Percentiles rank a stretch among this genome's conserved stretches.
Evolutionary conservation across 2,329 filamentous ascomycete species (phyloP).

Genomic region (Sarocladium kiliense): DNA sequence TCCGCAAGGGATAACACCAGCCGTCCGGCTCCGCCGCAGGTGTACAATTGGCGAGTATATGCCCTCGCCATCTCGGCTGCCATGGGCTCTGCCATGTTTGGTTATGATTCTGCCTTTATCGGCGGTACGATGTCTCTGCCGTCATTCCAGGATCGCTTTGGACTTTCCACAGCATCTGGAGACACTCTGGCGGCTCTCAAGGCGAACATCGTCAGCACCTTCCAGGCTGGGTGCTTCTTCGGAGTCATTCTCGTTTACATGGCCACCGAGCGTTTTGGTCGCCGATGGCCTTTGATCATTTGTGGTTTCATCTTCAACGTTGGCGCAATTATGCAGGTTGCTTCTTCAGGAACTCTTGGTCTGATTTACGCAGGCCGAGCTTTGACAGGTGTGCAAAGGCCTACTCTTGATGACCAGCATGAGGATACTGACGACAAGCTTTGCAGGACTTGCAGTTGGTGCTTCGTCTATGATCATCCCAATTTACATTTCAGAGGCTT

Average conservation of each 20-base stretch:
- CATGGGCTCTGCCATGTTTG: conserved; percentile 22
- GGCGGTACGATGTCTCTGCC: conserved; percentile 19
- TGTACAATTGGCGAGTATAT: conserved; percentile 25
- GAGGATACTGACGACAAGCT: background rate
- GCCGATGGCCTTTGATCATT: conserved; percentile 45
- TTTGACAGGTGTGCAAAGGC: conserved; percentile 25
- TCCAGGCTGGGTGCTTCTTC: conserved; percentile 51
- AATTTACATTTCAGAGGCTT: conserved; percentile 53
- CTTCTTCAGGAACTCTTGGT: conserved; percentile 33
- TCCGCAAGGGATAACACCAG: background rate
- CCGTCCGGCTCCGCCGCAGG: conserved; percentile 12
- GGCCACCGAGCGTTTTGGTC: conserved; percentile 51
- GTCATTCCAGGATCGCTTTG: conserved; percentile 17
- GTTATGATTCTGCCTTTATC: conserved; percentile 19
- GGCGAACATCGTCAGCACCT: conserved; percentile 42
- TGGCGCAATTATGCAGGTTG: conserved; percentile 48
- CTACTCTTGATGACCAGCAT: too few species aligned
- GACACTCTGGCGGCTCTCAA: conserved; percentile 13
- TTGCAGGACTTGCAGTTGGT: conserved; percentile 46
- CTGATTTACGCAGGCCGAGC: conserved; percentile 54
- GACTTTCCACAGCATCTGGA: conserved; percentile 11
- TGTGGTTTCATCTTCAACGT: conserved; percentile 43
- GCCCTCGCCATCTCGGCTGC: conserved; percentile 19
- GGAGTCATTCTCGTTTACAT: conserved; percentile 48
- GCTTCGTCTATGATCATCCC: conserved; percentile 47